Evolutionary conservation across 768 basidiomycete species (phyloP).

Genomic region (Suillus discolor): DNA sequence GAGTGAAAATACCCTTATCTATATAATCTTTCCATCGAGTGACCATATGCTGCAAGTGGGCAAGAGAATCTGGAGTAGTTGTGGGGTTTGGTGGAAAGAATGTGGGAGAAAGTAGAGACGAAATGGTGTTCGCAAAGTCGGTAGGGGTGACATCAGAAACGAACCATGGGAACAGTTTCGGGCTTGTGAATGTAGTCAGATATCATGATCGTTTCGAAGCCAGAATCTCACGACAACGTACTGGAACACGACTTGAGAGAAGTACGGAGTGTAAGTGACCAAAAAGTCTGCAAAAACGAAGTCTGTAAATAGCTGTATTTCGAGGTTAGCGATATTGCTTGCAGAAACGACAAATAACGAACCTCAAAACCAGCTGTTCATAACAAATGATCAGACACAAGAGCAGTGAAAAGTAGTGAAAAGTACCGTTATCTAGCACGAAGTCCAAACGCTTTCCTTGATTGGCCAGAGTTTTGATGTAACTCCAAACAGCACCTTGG

Average conservation of each 20-base stretch:
- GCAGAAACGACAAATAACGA: conserved; percentile 11
- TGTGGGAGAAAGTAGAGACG: conserved; percentile 52
- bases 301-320: conserved; percentile 82
- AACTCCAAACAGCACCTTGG: conserved; percentile 71
- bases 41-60: conserved; percentile 60
- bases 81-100: conserved; percentile 53
- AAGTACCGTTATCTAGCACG: conserved; percentile 85
- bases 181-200: conserved; percentile 48
- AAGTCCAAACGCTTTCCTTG: conserved; percentile 65
- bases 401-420: background rate
- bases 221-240: conserved; percentile 38
- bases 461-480: conserved; percentile 57
- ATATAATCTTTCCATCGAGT: conserved; percentile 75
- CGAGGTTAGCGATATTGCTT: background rate
- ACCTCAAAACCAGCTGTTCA: conserved; percentile 88
- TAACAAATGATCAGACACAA: conserved; percentile 1
- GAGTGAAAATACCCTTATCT: conserved; percentile 64
- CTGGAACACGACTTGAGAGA: conserved; percentile 89
- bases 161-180: conserved; percentile 96
- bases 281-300: conserved; percentile 93
- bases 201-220: background rate
- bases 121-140: conserved; percentile 71
- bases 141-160: conserved; percentile 91
- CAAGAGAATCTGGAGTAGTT: conserved; percentile 28
- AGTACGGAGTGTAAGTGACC: conserved; percentile 84